These are phyloP conservation scores for Trichoderma endophyticum DNA, from an alignment of 2,329 filamentous ascomycete species.

Conservation along the genomic window DNA sequence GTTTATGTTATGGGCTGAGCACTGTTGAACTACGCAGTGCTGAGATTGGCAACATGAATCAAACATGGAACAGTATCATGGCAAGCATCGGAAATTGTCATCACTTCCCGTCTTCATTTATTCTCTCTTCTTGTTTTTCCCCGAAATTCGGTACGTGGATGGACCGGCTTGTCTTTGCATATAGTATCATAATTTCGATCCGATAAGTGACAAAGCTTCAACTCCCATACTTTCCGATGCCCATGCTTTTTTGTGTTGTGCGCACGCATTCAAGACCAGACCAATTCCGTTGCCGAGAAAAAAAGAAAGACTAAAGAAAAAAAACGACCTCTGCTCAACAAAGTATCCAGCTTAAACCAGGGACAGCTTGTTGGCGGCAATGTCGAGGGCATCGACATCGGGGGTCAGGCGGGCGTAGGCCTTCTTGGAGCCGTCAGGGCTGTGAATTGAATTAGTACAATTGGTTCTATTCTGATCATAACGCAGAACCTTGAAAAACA, in stretches of 20 bases:
- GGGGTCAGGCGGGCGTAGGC: slow-evolving; percentile 92
- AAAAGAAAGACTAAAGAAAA: slow-evolving; percentile 10
- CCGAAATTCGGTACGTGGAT: slow-evolving; percentile 8
- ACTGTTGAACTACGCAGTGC: not conserved
- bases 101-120: slow-evolving; percentile 5
- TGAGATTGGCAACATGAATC: not conserved
- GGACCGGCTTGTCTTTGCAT: slow-evolving; percentile 20
- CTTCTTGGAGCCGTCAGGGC: slow-evolving; percentile 98
- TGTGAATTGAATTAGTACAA: slow-evolving; percentile 34
- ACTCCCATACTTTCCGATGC: slow-evolving; percentile 38
- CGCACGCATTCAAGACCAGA: slow-evolving; percentile 32
- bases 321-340: not conserved
- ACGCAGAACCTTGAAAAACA: slow-evolving; percentile 26
- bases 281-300: slow-evolving; percentile 41
- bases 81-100: not conserved
- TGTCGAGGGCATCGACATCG: slow-evolving; percentile 97
- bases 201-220: slow-evolving; percentile 35
- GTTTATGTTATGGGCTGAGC: not conserved
- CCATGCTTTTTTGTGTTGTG: slow-evolving; percentile 26
- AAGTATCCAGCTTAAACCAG: slow-evolving; percentile 69
- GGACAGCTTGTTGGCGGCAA: slow-evolving; percentile 97
- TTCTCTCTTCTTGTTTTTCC: not conserved
- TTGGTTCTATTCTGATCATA: not conserved
- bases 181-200: slow-evolving; percentile 33
- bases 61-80: not conserved